Conservation (phyloP, 1,139 yeast genomes). For the Taiozyma sp. region DNA sequence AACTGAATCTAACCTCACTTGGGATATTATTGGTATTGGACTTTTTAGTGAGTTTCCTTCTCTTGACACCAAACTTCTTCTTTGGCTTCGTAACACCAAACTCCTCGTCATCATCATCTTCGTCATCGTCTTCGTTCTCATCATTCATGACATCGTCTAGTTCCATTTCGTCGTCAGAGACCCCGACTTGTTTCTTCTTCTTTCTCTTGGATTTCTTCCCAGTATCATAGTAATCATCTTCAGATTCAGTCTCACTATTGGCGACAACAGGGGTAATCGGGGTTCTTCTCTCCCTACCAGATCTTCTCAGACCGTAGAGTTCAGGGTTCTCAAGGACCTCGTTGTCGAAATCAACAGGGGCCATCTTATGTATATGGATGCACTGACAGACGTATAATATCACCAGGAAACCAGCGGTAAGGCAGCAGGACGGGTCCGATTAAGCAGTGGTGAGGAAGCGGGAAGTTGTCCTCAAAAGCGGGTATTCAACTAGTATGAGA, state of each 20-base stretch:
- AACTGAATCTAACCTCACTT: conserved; percentile 63
- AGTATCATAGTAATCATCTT: conserved; percentile 29
- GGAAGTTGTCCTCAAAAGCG: too few relatives aligned
- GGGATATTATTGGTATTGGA: conserved; percentile 15
- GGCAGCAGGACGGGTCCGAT: neutral
- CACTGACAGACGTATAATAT: too few relatives aligned
- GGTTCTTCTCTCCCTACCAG: conserved; percentile 42
- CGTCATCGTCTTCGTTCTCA: conserved; percentile 21
- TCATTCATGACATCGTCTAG: conserved; percentile 20
- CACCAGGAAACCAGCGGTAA: neutral
- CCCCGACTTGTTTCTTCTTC: conserved; percentile 15
- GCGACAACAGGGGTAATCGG: conserved; percentile 3
- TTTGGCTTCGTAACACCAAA: conserved; percentile 26
- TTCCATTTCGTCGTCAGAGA: conserved; percentile 24
- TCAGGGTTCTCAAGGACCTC: conserved; percentile 62
- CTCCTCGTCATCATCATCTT: conserved; percentile 26
- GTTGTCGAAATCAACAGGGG: conserved; percentile 25
- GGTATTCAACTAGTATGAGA: too few relatives aligned
- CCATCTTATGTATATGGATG: conserved; percentile 2
- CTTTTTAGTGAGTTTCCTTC: conserved; percentile 18
- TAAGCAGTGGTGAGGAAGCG: neutral
- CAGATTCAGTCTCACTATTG: conserved; percentile 22
- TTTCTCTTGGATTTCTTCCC: conserved; percentile 20
- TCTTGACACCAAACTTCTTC: conserved; percentile 18
- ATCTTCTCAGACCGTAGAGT: conserved; percentile 85